A percentile compares a stretch with the other conserved stretches of the same genome.
Evolutionary conservation across 169 alveolate species (phyloP).

Genomic region (Hammondia hammondi): DNA sequence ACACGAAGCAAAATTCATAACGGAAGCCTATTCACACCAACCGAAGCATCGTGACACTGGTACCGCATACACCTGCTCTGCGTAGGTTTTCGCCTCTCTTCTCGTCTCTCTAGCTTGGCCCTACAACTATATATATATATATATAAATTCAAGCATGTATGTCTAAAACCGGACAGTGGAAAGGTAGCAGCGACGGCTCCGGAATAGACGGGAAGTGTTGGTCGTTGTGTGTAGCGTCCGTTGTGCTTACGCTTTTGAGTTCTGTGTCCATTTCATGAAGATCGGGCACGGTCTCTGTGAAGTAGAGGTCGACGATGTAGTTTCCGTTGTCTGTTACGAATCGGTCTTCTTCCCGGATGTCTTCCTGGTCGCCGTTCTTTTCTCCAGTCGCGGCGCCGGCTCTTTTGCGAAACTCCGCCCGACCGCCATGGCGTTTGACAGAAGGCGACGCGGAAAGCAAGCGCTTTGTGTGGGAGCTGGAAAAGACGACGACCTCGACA

Average conservation of each 20-base stretch:
- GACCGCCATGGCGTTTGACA: background rate
- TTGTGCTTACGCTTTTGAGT: conserved; percentile 1
- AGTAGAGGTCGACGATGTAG: conserved; percentile 49
- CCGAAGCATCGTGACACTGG: too few relatives aligned
- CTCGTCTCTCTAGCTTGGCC: too few relatives aligned
- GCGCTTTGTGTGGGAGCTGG: conserved; percentile 1
- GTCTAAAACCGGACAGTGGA: too few relatives aligned
- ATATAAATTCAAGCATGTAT: background rate
- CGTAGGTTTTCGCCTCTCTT: too few relatives aligned
- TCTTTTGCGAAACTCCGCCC: background rate
- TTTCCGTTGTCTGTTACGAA: conserved; percentile 59
- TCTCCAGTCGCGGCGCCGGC: background rate
- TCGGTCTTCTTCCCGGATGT: background rate
- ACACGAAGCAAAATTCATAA: too few relatives aligned
- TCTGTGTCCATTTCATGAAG: background rate
- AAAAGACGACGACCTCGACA: conserved; percentile 34
- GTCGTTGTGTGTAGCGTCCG: background rate
- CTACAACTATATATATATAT: background rate
- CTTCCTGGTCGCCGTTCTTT: background rate
- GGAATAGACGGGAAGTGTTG: too few relatives aligned
- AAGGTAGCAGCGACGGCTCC: too few relatives aligned
- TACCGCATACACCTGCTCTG: too few relatives aligned
- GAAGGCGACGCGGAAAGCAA: background rate
- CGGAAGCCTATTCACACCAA: too few relatives aligned
- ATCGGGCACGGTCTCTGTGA: conserved; percentile 9